phyloP scores from a whole-genome alignment of 441 rosid genomes.

The Breynia disticha region DNA sequence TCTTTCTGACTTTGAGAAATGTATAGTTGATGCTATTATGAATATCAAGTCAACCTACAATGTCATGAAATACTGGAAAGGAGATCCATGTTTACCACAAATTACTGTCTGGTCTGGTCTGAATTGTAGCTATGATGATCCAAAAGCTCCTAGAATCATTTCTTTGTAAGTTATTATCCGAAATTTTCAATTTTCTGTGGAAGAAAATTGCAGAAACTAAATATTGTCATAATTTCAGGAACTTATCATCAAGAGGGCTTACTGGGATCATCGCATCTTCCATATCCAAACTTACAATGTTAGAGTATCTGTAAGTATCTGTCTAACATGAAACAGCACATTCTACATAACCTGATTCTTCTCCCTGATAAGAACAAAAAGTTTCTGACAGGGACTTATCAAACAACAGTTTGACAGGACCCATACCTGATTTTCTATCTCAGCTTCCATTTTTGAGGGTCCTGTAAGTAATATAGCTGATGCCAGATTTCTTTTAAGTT shows the following conservation, averaged over 20 bases:
- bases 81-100: constrained; percentile 36
- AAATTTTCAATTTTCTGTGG: background rate
- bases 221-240: constrained; percentile 10
- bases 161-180: constrained; percentile 24
- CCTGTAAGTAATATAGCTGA: constrained; percentile 27
- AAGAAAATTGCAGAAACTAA: background rate
- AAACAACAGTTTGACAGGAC: constrained; percentile 40
- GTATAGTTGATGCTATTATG: constrained; percentile 25
- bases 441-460: constrained; percentile 26
- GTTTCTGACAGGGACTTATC: constrained; percentile 42
- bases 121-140: constrained; percentile 19
- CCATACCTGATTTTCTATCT: constrained; percentile 34
- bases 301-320: constrained; percentile 26
- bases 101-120: constrained; percentile 30
- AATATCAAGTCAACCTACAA: constrained; percentile 22
- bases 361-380: background rate
- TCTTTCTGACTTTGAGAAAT: background rate
- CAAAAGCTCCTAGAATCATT: constrained; percentile 20
- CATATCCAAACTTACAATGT: constrained; percentile 15
- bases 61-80: constrained; percentile 32
- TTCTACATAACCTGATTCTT: background rate
- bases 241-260: constrained; percentile 28
- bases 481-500: background rate
- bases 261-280: constrained; percentile 14
- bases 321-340: background rate